These are phyloP conservation scores for Rhizopus arrhizus DNA, from an alignment of 371 early-diverging fungal species.

Conservation along the genomic window DNA sequence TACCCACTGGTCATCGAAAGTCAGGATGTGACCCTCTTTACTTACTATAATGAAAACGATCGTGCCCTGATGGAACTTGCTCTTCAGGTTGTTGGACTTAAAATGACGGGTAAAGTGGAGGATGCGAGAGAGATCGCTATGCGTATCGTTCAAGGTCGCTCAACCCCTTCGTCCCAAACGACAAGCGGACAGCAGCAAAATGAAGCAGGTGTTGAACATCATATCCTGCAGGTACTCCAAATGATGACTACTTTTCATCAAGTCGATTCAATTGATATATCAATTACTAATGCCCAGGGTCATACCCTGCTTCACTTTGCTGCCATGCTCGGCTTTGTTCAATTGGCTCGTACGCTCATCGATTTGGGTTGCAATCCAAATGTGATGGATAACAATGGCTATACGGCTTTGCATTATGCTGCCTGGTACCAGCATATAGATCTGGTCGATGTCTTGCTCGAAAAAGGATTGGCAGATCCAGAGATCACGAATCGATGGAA, in stretches of 20 bases:
- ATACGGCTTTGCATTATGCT: slow-evolving; percentile 29
- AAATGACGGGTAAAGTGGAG: slow-evolving; percentile 76
- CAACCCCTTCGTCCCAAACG: slow-evolving; percentile 9
- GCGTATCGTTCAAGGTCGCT: slow-evolving; percentile 69
- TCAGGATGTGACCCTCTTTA: slow-evolving; percentile 60
- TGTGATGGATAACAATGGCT: slow-evolving; percentile 36
- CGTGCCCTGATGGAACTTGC: slow-evolving; percentile 81
- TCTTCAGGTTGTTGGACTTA: slow-evolving; percentile 79
- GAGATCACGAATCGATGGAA: slow-evolving; percentile 32
- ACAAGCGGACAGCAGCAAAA: slow-evolving; percentile 29
- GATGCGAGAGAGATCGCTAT: slow-evolving; percentile 71
- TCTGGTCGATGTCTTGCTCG: slow-evolving; percentile 31
- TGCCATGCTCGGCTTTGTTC: slow-evolving; percentile 39
- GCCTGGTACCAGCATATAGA: slow-evolving; percentile 21
- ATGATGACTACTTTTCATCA: slow-evolving; percentile 46
- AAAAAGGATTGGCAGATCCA: slow-evolving; percentile 32
- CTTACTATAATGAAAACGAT: slow-evolving; percentile 75
- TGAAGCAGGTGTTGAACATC: slow-evolving; percentile 31
- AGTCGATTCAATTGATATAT: slow-evolving; percentile 39
- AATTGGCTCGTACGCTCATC: slow-evolving; percentile 29
- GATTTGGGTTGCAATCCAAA: slow-evolving; percentile 38
- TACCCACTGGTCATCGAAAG: slow-evolving; percentile 42
- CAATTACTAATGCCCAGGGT: slow-evolving; percentile 39
- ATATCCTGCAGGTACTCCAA: slow-evolving; percentile 46
- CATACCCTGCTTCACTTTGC: slow-evolving; percentile 53